Evolutionary conservation across 176 grass and related monocot species (phyloP).

Genomic region (Microstegium vimineum): DNA sequence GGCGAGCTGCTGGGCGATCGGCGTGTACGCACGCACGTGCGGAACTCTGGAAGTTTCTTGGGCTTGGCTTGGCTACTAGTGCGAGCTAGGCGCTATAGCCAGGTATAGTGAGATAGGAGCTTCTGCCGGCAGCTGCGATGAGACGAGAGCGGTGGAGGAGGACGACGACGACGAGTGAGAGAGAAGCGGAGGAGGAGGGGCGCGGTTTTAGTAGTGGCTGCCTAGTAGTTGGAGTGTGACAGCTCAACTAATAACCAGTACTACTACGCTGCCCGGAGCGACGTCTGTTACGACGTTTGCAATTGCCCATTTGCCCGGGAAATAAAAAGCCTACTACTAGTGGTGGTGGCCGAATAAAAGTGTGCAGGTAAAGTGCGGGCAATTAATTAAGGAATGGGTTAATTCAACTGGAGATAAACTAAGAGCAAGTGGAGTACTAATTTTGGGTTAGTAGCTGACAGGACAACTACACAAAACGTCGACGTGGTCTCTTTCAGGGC

Average conservation of each 20-base stretch:
- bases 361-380: neutral
- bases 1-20: neutral
- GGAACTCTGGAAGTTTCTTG: neutral
- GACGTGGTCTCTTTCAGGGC: constrained; percentile 12
- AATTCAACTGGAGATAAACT: neutral
- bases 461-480: neutral
- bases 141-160: neutral
- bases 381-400: constrained; percentile 17
- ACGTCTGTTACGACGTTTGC: constrained; percentile 21
- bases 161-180: neutral
- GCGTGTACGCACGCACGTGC: neutral
- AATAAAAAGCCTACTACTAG: neutral
- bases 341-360: neutral
- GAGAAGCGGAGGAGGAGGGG: neutral
- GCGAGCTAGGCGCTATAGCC: neutral
- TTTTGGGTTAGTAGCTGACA: neutral
- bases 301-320: neutral
- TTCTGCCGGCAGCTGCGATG: neutral
- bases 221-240: neutral
- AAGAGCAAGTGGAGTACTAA: neutral
- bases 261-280: neutral
- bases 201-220: constrained; percentile 24
- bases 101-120: neutral
- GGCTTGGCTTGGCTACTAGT: neutral
- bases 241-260: neutral